Conservation (phyloP, 2,329 filamentous ascomycete genomes). For the Scleromitrula shiraiana region DNA sequence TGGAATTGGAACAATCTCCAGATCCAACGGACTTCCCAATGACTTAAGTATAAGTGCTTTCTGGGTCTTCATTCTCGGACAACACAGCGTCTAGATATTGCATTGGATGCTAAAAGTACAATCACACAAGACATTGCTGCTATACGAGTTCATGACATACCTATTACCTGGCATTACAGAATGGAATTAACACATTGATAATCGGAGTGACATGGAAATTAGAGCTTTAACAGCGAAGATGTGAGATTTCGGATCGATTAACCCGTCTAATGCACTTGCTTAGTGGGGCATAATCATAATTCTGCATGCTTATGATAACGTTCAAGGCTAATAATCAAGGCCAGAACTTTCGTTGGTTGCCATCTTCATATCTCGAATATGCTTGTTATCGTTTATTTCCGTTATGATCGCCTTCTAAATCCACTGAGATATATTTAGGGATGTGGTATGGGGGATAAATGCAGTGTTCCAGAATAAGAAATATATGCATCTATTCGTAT, state of each 20-base stretch:
- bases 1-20: slow-evolving; percentile 30
- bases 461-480: too few species aligned
- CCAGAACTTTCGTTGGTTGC: too few species aligned
- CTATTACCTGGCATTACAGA: too few species aligned
- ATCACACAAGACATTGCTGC: background rate
- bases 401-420: too few species aligned
- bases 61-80: background rate
- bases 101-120: background rate
- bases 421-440: too few species aligned
- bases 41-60: slow-evolving; percentile 2
- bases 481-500: too few species aligned
- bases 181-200: background rate
- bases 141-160: background rate
- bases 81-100: background rate
- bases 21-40: slow-evolving; percentile 7
- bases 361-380: background rate
- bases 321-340: background rate
- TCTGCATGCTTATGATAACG: background rate
- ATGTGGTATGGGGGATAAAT: too few species aligned
- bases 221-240: background rate
- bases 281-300: background rate
- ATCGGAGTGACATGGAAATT: background rate
- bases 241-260: background rate
- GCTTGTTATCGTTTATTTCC: too few species aligned
- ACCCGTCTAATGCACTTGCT: background rate